Conservation (phyloP, 1,139 yeast species). For the Zygoascus sp. region DNA sequence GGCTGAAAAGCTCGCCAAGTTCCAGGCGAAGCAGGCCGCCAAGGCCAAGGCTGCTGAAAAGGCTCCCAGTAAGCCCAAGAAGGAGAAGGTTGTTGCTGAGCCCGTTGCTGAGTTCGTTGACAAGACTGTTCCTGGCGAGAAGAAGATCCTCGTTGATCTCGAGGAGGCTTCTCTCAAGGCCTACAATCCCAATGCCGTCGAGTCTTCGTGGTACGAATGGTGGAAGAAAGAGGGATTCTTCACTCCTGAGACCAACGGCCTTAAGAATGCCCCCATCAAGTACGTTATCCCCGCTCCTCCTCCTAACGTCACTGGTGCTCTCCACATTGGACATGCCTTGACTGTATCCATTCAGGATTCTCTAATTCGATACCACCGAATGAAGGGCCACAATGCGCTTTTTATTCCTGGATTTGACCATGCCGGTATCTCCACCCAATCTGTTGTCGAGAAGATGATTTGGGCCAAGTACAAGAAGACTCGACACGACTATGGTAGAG, state of each 20-base stretch:
- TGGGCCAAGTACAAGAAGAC: conserved; percentile 88
- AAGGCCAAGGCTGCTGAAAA: conserved; percentile 58
- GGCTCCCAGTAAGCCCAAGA: conserved; percentile 37
- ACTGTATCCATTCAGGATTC: conserved; percentile 95
- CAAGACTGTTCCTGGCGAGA: conserved; percentile 80
- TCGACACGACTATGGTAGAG: conserved; percentile 94
- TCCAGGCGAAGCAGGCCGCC: conserved; percentile 87
- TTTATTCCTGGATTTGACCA: conserved; percentile 97
- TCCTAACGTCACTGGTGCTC: conserved; percentile 97
- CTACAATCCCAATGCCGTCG: conserved; percentile 87
- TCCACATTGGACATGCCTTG: conserved; percentile 97
- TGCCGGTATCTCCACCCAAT: conserved; percentile 98
- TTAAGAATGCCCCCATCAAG: conserved; percentile 71
- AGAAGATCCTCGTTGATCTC: conserved; percentile 75
- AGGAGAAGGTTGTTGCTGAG: conserved; percentile 69
- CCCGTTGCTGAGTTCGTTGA: conserved; percentile 80
- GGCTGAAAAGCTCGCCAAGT: conserved; percentile 94
- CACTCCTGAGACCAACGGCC: conserved; percentile 80
- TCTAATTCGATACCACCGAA: conserved; percentile 87
- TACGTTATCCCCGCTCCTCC: conserved; percentile 97
- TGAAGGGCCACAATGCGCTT: conserved; percentile 93
- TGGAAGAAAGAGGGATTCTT: conserved; percentile 88
- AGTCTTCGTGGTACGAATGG: conserved; percentile 97
- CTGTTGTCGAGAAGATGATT: conserved; percentile 94
- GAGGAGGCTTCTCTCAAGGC: conserved; percentile 95